Conservation (phyloP, 2,329 filamentous ascomycete genomes). For the Phyllosticta ampelicida region DNA sequence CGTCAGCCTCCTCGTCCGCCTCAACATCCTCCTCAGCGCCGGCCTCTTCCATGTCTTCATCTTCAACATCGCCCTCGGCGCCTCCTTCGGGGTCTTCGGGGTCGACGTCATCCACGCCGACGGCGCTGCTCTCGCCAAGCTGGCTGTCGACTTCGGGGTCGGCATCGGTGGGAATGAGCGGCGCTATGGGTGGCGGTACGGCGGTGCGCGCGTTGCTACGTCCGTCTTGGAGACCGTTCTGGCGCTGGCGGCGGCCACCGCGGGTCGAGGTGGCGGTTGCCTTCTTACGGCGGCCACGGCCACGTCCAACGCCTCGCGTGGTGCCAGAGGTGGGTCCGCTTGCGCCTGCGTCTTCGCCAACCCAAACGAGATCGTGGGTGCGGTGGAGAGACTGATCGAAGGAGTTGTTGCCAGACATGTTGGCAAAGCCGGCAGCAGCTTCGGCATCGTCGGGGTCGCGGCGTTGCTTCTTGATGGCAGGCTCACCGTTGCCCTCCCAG, state of each 20-base stretch:
- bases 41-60: conserved; percentile 4
- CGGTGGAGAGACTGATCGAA: not conserved
- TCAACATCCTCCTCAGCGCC: not conserved
- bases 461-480: conserved; percentile 3
- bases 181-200: not conserved
- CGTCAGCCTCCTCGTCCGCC: conserved; percentile 20
- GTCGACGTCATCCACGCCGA: conserved; percentile 4
- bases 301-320: not conserved
- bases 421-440: not conserved
- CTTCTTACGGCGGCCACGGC: conserved; percentile 1
- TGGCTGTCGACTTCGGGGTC: conserved; percentile 1
- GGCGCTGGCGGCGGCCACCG: not conserved
- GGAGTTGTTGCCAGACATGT: not conserved
- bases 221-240: not conserved
- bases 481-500: conserved; percentile 42
- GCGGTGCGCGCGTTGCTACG: not conserved
- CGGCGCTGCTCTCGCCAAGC: conserved; percentile 5
- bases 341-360: conserved; percentile 6
- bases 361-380: conserved; percentile 8
- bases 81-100: not conserved
- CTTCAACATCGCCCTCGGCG: not conserved
- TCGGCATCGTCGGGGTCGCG: conserved; percentile 6
- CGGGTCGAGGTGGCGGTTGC: not conserved
- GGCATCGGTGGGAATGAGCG: not conserved
- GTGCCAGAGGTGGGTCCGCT: not conserved